phyloP scores from a whole-genome alignment of 2,329 filamentous ascomycete species.

The Monilinia aucupariae region DNA sequence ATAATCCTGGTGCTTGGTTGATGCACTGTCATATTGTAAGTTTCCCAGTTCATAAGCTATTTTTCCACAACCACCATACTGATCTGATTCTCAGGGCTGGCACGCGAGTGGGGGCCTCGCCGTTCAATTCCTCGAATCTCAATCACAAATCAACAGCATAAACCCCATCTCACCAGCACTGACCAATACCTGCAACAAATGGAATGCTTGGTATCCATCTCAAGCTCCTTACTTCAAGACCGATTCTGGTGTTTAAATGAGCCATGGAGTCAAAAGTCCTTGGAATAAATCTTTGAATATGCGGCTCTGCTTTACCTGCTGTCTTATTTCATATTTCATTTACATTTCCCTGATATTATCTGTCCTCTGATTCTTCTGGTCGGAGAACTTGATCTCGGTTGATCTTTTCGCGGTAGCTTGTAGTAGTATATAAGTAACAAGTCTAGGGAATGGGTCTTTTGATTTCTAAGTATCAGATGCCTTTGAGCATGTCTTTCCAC shows the following conservation, averaged over 20 bases:
- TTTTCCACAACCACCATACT: background rate
- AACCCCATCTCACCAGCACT: slow-evolving; percentile 22
- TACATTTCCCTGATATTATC: background rate
- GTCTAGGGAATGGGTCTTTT: background rate
- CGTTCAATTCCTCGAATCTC: slow-evolving; percentile 11
- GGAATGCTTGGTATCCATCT: slow-evolving; percentile 23
- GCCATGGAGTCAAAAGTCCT: rapidly evolving
- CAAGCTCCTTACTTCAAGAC: slow-evolving; percentile 23
- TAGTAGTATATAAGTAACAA: slow-evolving; percentile 1
- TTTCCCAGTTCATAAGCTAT: background rate
- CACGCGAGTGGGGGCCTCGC: slow-evolving; percentile 12
- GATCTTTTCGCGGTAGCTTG: background rate
- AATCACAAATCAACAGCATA: slow-evolving; percentile 10
- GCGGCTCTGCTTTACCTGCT: background rate
- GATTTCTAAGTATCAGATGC: background rate
- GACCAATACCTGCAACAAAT: slow-evolving; percentile 23
- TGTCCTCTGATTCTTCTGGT: background rate
- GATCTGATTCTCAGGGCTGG: slow-evolving; percentile 8
- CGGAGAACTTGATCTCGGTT: background rate
- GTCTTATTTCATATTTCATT: background rate
- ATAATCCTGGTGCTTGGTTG: slow-evolving; percentile 37
- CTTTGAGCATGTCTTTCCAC: background rate
- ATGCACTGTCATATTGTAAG: slow-evolving; percentile 28
- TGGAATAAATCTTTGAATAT: background rate
- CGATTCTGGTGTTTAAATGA: slow-evolving; percentile 30